Percentiles rank a stretch among this genome's conserved stretches.
phyloP scores from a whole-genome alignment of 805 yeast genomes.

The Saturnispora silvae region DNA sequence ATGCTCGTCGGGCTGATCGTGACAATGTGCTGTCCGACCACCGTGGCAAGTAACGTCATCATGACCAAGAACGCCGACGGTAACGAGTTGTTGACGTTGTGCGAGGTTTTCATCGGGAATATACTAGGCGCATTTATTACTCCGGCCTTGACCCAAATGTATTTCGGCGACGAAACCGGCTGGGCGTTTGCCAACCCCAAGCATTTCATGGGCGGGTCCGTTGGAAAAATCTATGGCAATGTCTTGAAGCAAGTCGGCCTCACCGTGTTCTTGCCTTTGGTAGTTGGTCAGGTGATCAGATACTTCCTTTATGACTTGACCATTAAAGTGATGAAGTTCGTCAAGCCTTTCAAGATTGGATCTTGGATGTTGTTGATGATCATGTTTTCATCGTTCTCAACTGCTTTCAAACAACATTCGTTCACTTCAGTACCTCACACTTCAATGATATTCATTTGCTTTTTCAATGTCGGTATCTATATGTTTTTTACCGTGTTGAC shows the following conservation, averaged over 20 bases:
- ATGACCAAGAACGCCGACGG: conserved; percentile 86
- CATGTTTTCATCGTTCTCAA: conserved; percentile 53
- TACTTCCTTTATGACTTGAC: conserved; percentile 56
- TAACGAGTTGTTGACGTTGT: conserved; percentile 60
- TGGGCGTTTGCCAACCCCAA: conserved; percentile 83
- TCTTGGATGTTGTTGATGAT: conserved; percentile 68
- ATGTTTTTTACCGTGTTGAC: conserved; percentile 61
- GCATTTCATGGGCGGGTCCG: conserved; percentile 36
- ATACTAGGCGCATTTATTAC: conserved; percentile 78
- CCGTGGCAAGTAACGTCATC: conserved; percentile 84
- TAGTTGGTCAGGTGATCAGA: conserved; percentile 81
- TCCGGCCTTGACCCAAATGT: conserved; percentile 76
- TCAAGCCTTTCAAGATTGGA: conserved; percentile 61
- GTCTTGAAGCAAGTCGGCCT: conserved; percentile 86
- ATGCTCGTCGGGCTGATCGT: conserved; percentile 71
- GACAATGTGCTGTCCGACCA: conserved; percentile 83
- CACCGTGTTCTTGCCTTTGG: conserved; percentile 68
- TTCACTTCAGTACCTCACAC: conserved; percentile 44
- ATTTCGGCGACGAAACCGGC: conserved; percentile 55
- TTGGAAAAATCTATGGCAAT: conserved; percentile 49
- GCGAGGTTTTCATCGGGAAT: conserved; percentile 82
- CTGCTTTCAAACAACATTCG: conserved; percentile 77
- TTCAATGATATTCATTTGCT: conserved; percentile 66
- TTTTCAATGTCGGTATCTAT: conserved; percentile 75
- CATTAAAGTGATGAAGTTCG: conserved; percentile 46